Conservation (phyloP, 2,329 filamentous ascomycete genomes). For the Ascosphaera acerosa region DNA sequence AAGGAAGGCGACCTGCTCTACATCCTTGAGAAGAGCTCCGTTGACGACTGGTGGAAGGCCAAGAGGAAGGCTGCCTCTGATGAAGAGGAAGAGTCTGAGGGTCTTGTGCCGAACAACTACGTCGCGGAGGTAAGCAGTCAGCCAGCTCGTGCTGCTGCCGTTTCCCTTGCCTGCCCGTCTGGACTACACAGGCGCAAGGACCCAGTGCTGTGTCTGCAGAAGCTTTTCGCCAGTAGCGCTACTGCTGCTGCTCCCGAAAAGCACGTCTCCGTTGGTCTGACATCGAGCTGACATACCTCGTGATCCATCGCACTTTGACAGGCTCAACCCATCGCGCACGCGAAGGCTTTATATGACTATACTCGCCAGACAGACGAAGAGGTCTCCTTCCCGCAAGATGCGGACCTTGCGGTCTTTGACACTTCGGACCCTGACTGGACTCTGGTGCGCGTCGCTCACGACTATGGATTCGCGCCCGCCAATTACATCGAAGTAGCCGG, state of each 20-base stretch:
- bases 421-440: conserved; percentile 90
- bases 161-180: neutral
- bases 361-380: conserved; percentile 93
- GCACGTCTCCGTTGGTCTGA: neutral
- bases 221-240: too few relatives aligned
- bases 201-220: too few relatives aligned
- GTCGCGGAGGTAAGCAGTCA: conserved; percentile 66
- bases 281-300: too few relatives aligned
- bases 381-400: conserved; percentile 81
- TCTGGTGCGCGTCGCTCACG: conserved; percentile 55
- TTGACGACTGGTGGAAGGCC: conserved; percentile 84
- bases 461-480: conserved; percentile 82
- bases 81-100: conserved; percentile 76
- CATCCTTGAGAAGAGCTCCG: conserved; percentile 53
- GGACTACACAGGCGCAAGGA: too few relatives aligned
- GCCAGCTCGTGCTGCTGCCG: too few relatives aligned
- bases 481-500: conserved; percentile 68
- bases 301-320: too few relatives aligned
- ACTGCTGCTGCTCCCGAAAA: too few relatives aligned
- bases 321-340: conserved; percentile 41
- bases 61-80: conserved; percentile 69
- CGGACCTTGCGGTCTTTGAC: conserved; percentile 62
- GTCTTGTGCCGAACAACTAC: conserved; percentile 84
- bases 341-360: conserved; percentile 95
- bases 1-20: conserved; percentile 72